These are phyloP conservation scores for Citrus medica DNA, from an alignment of 345 rosid genomes.

Conservation along the genomic window DNA sequence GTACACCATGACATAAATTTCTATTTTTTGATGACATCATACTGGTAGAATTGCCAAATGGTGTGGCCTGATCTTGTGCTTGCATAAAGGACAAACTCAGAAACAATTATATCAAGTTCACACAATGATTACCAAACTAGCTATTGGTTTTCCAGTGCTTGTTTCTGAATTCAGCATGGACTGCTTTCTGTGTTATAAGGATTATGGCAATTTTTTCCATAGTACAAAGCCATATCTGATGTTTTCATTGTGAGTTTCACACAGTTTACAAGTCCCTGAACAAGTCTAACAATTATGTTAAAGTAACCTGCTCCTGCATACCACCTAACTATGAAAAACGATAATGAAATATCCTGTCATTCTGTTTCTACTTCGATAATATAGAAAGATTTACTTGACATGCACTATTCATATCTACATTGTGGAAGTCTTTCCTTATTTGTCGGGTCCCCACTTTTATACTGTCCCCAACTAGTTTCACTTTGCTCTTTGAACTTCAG, in stretches of 20 bases:
- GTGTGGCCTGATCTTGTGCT: neutral
- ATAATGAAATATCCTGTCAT: neutral
- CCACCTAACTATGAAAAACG: neutral
- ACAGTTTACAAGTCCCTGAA: neutral
- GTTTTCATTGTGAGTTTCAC: neutral
- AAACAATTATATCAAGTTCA: neutral
- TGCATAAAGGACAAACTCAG: neutral
- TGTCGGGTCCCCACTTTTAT: neutral
- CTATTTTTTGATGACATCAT: neutral
- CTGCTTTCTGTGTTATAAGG: neutral
- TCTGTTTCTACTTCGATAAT: neutral
- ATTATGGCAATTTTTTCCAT: neutral
- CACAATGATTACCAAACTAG: neutral
- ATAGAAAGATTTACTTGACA: neutral
- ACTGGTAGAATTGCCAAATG: neutral
- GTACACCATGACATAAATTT: conserved; percentile 25
- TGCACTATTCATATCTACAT: neutral
- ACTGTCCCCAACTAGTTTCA: neutral
- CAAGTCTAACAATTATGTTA: neutral
- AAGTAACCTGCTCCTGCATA: neutral
- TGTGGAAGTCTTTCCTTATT: neutral
- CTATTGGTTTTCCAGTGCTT: neutral
- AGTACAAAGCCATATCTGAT: no score
- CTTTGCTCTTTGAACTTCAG: neutral
- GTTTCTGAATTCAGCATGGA: neutral